These are phyloP conservation scores for Gnaphalium uliginosum DNA, from an alignment of 129 eudicot species.

Conservation along the genomic window DNA sequence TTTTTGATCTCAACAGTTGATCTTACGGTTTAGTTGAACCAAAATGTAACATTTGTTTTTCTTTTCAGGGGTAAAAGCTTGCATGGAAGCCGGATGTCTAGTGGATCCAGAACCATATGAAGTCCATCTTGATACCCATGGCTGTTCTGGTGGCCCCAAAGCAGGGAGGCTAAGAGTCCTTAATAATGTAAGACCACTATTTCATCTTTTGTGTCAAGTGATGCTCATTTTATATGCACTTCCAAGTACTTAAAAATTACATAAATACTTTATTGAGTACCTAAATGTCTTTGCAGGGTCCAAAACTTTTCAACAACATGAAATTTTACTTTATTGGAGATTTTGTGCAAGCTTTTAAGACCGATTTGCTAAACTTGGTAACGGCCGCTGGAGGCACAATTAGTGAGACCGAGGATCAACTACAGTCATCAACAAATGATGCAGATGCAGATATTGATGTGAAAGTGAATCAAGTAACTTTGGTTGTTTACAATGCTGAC, in stretches of 20 bases:
- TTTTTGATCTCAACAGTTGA: conserved; percentile 12
- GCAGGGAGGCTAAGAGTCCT: conserved; percentile 60
- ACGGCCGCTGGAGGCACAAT: conserved; percentile 61
- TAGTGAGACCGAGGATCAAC: conserved; percentile 33
- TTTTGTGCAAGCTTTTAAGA: conserved; percentile 47
- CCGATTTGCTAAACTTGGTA: conserved; percentile 46
- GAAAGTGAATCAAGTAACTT: conserved; percentile 15
- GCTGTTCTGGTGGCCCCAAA: conserved; percentile 71
- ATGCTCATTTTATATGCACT: too few relatives aligned
- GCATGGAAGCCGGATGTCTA: conserved; percentile 44
- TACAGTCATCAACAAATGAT: conserved; percentile 20
- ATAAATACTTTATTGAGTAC: background rate
- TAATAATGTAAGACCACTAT: conserved; percentile 44
- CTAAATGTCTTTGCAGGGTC: conserved; percentile 47
- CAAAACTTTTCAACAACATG: conserved; percentile 60
- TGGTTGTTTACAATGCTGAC: conserved; percentile 57
- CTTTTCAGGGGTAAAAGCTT: conserved; percentile 73
- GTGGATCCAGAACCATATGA: conserved; percentile 71
- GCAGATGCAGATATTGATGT: background rate
- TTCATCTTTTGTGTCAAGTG: background rate
- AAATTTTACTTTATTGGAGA: conserved; percentile 64
- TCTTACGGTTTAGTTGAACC: conserved; percentile 14
- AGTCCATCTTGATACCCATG: conserved; percentile 65
- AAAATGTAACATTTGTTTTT: background rate
- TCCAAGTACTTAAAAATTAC: too few relatives aligned